phyloP scores from a whole-genome alignment of 2,329 filamentous ascomycete genomes.

The Hortaea sp. region DNA sequence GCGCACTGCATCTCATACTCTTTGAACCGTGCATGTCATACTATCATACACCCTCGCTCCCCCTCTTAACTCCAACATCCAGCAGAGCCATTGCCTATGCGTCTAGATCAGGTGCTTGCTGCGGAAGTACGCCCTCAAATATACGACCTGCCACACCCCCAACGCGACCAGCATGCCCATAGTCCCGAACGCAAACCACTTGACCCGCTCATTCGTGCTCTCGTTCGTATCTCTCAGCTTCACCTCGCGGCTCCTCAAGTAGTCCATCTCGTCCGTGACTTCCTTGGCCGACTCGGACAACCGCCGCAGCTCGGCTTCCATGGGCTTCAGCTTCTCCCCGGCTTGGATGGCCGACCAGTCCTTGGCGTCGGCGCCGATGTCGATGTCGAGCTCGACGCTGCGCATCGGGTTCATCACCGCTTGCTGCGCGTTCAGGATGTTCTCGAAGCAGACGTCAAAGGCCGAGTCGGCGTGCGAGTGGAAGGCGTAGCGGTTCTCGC shows the following conservation, averaged over 20 bases:
- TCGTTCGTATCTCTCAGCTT: slow-evolving; percentile 97
- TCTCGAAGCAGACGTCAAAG: slow-evolving; percentile 96
- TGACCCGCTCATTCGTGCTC: slow-evolving; percentile 97
- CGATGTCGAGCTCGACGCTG: slow-evolving; percentile 82
- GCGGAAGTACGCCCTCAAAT: slow-evolving; percentile 94
- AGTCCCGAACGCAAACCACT: slow-evolving; percentile 94
- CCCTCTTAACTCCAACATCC: too few relatives aligned
- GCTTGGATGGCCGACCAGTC: slow-evolving; percentile 97
- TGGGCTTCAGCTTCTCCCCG: slow-evolving; percentile 92
- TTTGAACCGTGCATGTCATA: too few relatives aligned
- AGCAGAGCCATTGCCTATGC: too few relatives aligned
- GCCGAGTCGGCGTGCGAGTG: slow-evolving; percentile 84
- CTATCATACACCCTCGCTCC: too few relatives aligned
- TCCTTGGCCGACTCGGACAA: slow-evolving; percentile 86
- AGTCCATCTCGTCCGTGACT: slow-evolving; percentile 92
- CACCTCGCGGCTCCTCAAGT: slow-evolving; percentile 80
- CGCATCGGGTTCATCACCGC: slow-evolving; percentile 46
- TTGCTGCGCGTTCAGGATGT: slow-evolving; percentile 49
- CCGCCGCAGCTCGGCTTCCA: slow-evolving; percentile 86
- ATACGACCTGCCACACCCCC: slow-evolving; percentile 95
- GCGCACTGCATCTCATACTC: background rate
- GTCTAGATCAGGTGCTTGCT: slow-evolving; percentile 45
- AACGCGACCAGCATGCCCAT: slow-evolving; percentile 83
- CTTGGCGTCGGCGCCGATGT: slow-evolving; percentile 93
- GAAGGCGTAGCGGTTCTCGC: slow-evolving; percentile 88